Percentiles rank a stretch among this genome's conserved stretches.
Evolutionary conservation across 306 rosid genomes (phyloP).

Genomic region (Sesbania bispinosa): DNA sequence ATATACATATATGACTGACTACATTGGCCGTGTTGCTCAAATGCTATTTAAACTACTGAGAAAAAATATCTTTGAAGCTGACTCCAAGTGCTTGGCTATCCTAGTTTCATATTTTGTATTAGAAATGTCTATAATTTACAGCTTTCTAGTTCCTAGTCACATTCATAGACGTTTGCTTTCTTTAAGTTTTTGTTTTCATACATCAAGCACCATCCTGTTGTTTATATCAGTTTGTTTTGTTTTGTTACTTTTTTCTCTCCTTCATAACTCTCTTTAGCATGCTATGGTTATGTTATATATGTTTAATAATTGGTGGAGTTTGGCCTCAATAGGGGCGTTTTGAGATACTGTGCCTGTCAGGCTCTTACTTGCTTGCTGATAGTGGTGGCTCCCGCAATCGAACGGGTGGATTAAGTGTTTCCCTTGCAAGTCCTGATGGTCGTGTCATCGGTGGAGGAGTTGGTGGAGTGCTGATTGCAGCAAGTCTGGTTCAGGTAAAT

Average conservation of each 20-base stretch:
- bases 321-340: constrained; percentile 68
- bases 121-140: too few species aligned
- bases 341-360: constrained; percentile 85
- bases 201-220: too few species aligned
- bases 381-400: constrained; percentile 56
- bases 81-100: too few species aligned
- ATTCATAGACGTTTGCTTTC: too few species aligned
- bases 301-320: constrained; percentile 15
- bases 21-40: too few species aligned
- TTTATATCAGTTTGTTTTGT: background rate
- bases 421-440: constrained; percentile 94
- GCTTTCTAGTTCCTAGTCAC: too few species aligned
- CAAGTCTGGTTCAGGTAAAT: constrained; percentile 84
- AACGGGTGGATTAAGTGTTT: constrained; percentile 68
- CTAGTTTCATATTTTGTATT: too few species aligned
- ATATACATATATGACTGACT: too few species aligned
- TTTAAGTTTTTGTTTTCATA: too few species aligned
- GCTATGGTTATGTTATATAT: background rate
- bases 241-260: background rate
- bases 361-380: constrained; percentile 72
- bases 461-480: constrained; percentile 85
- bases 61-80: too few species aligned
- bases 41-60: too few species aligned
- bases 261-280: background rate
- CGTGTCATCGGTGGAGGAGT: constrained; percentile 89